Evolutionary conservation across 129 eudicot genomes (phyloP), one percentile per base, ranked within the genome.

Genomic region (Solidago caesia): DNA sequence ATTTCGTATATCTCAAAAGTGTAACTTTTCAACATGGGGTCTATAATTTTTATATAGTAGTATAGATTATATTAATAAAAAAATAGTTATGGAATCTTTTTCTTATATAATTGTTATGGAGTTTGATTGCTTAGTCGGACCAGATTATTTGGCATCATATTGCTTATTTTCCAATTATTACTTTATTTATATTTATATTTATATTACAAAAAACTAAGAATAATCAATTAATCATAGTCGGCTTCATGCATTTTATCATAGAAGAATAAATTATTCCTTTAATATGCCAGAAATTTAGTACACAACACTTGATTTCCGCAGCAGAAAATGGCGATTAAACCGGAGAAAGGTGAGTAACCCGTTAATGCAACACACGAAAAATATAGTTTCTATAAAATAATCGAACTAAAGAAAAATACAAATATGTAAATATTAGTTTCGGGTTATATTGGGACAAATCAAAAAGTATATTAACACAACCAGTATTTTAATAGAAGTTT

Each of bases 111-210:
- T n/a, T 12, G 5, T 13, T 15, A 60, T 8, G 47, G 6, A 47
- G 71, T 70, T 69, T 53, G 82, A 77, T 70, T 70, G 82, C 76
- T 48, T 70, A 39, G 81, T 77, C 7, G 41, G 71, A 70, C 58
- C 75, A 44, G 70, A 68, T 59, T 39, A 2, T 10, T 57, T 58
- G 81, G 39, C 81, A 62, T 46, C 75, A 59, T 45, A 42, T 76
- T 67, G 65, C 3, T 58, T 76, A 56, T 5, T 16, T 56, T 41
- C 16, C 44, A 52, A 39, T 27, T 43, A 43, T 56, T 56, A n/a
- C 12, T 55, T n/a, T 55, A 55, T 14, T 49, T 9, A 47, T 8
- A 48, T 14, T 49, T 9, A 47, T 8, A 48, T n/a, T 1, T 33
- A 33, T 33, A 33, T 3, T 33, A 33, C 39, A 33, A 45, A 75